Conservation (phyloP, 2,329 filamentous ascomycete genomes). For the Hypoxylon sp. region DNA sequence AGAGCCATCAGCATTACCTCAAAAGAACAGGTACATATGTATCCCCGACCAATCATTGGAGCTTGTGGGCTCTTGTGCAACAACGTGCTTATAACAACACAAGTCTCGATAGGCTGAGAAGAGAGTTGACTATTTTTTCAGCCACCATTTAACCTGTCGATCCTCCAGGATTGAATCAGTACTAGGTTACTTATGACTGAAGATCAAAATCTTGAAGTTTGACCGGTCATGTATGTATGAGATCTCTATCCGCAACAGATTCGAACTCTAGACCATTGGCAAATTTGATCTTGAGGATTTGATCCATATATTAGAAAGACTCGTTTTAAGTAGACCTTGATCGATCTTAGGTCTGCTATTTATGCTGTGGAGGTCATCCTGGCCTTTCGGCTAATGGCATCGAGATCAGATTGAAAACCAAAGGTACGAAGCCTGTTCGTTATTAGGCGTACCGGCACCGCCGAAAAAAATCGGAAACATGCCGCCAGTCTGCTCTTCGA, state of each 20-base stretch:
- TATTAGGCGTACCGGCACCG: not conserved
- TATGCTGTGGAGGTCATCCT: not conserved
- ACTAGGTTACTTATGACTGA: conserved; percentile 12
- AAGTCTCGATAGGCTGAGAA: conserved; percentile 21
- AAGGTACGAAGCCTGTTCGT: not conserved
- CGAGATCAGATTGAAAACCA: not conserved
- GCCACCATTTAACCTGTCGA: conserved; percentile 11
- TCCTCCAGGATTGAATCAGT: conserved; percentile 15
- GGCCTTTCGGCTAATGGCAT: not conserved
- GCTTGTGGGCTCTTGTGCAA: not conserved
- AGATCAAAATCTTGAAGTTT: conserved; percentile 1
- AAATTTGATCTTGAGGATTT: not conserved
- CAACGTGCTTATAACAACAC: not conserved
- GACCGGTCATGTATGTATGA: not conserved
- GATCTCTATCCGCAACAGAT: not conserved
- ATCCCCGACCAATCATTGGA: not conserved
- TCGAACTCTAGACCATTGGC: not conserved
- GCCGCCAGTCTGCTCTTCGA: not conserved
- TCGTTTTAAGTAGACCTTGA: not conserved
- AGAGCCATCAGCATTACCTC: conserved; percentile 7
- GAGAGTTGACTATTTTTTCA: not conserved
- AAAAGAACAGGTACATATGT: not conserved
- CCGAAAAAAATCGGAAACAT: not conserved
- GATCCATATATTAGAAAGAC: not conserved
- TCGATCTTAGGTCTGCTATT: not conserved